Base-by-base conservation (phyloP, 202 grass and related monocot genomes). In the Zizania palustris region DNA sequence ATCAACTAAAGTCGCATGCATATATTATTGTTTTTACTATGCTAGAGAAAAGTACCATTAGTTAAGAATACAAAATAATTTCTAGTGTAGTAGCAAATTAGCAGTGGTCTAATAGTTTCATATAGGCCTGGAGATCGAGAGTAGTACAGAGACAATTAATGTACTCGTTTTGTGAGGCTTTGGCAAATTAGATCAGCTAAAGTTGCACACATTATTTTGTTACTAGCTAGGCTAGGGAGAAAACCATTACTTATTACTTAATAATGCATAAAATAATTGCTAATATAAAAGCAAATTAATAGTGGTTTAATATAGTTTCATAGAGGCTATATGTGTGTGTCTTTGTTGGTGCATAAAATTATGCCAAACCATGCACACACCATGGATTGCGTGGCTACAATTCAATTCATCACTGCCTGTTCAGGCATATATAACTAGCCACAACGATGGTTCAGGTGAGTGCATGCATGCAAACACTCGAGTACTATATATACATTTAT, bases 401-500 rank as follows among this genome's bases (percentile, higher is more conserved):
- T 69, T 28, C 22, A 65, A 42, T 46, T 13, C 46, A 10, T 45
- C n/a, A 49, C 38, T 3, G 11, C 20, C 21, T 48, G 16, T 70
- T 39, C 13, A 67, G 69, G 42, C 20, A 36, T 58, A 59, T 15
- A 36, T 58, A 59, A 14, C 42, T 28, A 71, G 34, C 10, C 75
- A 79, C 69, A 34, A 13, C 10, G 10, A 54, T 54, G n/a, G 3
- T 55, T 68, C 33, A 69, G 54, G 41, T 42, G n/a, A 63, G 65
- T 22, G 28, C 34, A 28, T 64, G 55, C 45, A 71, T 42, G 6
- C 16, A 16, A 50, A 68, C 51, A 64, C 46, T 44, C 41, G 43
- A 15, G 49, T n/a, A n/a, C n/a, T n/a, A n/a, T n/a, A n/a, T n/a
- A n/a, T 66, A 64, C n/a, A 71, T 28, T 43, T 49, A 55, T 49